These are phyloP conservation scores for Hirsutella rhossiliensis DNA, from an alignment of 2,329 filamentous ascomycete species.

Conservation along the genomic window DNA sequence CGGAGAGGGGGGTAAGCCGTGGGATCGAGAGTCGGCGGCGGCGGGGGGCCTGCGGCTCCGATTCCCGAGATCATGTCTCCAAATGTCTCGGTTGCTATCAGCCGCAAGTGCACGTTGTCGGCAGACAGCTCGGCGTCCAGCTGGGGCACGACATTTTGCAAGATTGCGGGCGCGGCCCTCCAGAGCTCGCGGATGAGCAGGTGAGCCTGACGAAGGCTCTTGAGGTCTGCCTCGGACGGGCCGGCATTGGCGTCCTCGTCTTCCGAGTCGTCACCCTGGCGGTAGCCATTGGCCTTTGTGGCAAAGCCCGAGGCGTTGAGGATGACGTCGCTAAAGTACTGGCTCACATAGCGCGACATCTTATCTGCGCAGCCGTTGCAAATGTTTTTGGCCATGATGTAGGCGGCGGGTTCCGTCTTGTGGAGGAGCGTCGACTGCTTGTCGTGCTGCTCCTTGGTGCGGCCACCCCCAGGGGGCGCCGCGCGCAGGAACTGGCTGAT, in stretches of 20 bases:
- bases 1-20: conserved; percentile 72
- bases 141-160: conserved; percentile 89
- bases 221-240: conserved; percentile 71
- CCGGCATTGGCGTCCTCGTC: conserved; percentile 48
- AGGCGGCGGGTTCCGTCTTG: conserved; percentile 82
- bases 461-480: conserved; percentile 55
- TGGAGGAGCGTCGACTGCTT: conserved; percentile 75
- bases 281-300: conserved; percentile 42
- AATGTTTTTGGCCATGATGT: conserved; percentile 91
- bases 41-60: conserved; percentile 77
- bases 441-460: conserved; percentile 52
- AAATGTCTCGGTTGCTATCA: conserved; percentile 84
- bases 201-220: conserved; percentile 83
- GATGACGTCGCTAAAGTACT: conserved; percentile 96
- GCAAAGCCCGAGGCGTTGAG: conserved; percentile 65
- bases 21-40: conserved; percentile 61
- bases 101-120: conserved; percentile 75
- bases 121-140: conserved; percentile 84
- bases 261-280: conserved; percentile 49
- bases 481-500: conserved; percentile 92
- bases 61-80: conserved; percentile 93
- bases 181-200: conserved; percentile 82
- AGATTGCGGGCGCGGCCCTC: conserved; percentile 77
- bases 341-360: conserved; percentile 87
- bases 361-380: conserved; percentile 84